Evolutionary conservation across 208 protist species (phyloP), one percentile per base, ranked within the genome.

Genomic region (Crithidia brevicula): DNA sequence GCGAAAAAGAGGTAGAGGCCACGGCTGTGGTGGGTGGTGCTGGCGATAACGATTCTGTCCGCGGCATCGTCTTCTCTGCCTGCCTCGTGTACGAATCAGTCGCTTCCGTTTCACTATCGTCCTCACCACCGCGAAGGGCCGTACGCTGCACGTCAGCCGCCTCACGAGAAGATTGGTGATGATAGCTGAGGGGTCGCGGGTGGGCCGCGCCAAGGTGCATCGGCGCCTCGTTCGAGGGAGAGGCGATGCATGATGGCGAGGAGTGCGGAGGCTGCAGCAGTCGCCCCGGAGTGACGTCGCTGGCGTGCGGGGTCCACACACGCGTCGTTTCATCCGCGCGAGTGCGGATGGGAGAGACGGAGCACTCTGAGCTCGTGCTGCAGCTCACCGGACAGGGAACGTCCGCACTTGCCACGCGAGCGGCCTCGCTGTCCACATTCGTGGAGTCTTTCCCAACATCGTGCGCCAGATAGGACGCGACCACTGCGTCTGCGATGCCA

Each of bases 311-410:
- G 8, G 50, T 67, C 67, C 67, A 74, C 3, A 67, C 67, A 18
- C 67, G 67, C 42, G 67, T 74, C 15, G 67, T 67, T 51, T 74
- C 59, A 4, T 23, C 33, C 6, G 59, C 67, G 9, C 57, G 59
- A 1, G 18, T 49, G 22, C 31, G 34, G 16, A 60, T 74, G 18
- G 58, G 67, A 22, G 67, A 74, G 13, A 61, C 51, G 23, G 51
- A 67, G 42, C 67, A 74, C 43, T 51, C 67, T 0, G 49, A 49
- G 3, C 25, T 61, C 13, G 46, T 60, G 30, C n/a, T 53, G 49
- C 38, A 22, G 0, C 11, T 40, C 15, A 20, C 47, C 1, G 36
- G 36, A 13, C n/a, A n/a, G n/a, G n/a, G n/a, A n/a, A n/a, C n/a
- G n/a, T n/a, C n/a, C n/a, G n/a, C n/a, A n/a, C n/a, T n/a, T n/a